Base-by-base conservation (phyloP, 495 filamentous ascomycete genomes). In the Penicillium ochrochloron region DNA sequence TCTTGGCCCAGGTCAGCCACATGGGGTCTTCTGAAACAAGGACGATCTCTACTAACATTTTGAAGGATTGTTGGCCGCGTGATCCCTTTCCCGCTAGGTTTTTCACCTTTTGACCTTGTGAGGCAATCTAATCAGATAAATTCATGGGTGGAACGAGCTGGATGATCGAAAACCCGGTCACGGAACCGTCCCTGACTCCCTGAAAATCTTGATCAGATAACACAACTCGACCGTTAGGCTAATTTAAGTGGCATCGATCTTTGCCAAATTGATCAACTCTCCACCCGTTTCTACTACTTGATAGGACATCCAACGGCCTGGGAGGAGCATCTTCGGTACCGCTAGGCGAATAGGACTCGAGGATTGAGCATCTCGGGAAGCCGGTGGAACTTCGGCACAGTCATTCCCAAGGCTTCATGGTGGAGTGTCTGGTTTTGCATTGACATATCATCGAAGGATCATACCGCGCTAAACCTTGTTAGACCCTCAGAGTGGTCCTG, bases 171-270 rank as follows among this genome's bases (percentile, higher is more conserved):
- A 48, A 48, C 21, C 19, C 44, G 44, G 19, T 41, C 15, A 41
- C 21, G 23, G 12, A 46, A 9, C 19, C 42, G n/a, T 21, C 19
- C 44, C 5, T 48, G 44, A 48, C 44, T 46, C 42, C n/a, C 61
- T 29, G 48, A 60, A 41, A 52, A 60, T 65, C 57, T 60, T 31
- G 60, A 65, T 61, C 63, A 65, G 63, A 65, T 65, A 65, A 65
- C 31, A 33, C 52, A 57, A 29, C 29, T 19, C 46, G 48, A 64
- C 59, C 33, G 31, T 54, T 54, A 6, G 12, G 9, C 27, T 29
- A 33, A 35, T 64, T 60, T 57, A 35, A 44, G 50, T 15, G 21
- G 19, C 44, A 14, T 4, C 23, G 23, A 37, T 39, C 35, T 53
- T 41, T 58, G 33, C 63, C 44, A 21, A 15, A 39, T 35, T 31